Evolutionary conservation across 176 grass and related monocot species (phyloP).

Genomic region (Musa acuminata): DNA sequence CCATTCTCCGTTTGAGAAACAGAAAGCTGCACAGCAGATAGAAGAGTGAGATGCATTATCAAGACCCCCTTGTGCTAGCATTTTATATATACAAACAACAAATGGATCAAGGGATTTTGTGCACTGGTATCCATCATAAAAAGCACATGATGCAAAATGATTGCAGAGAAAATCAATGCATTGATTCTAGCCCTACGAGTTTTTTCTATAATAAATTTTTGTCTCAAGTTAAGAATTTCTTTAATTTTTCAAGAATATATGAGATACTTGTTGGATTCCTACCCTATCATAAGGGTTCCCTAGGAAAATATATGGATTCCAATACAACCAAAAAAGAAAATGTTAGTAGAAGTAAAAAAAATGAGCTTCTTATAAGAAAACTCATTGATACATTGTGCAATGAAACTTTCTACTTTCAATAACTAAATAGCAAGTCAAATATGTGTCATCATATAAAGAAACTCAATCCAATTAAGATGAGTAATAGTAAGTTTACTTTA

Average conservation of each 20-base stretch:
- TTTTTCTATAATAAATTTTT: background rate
- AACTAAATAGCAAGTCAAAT: background rate
- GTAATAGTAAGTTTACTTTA: too few relatives aligned
- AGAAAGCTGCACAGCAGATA: slow-evolving; percentile 44
- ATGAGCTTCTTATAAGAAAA: background rate
- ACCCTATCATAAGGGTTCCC: too few relatives aligned
- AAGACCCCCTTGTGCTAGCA: slow-evolving; percentile 14
- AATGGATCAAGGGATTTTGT: background rate
- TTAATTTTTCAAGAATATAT: too few relatives aligned
- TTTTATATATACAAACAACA: background rate
- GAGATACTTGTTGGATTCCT: too few relatives aligned
- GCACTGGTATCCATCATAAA: background rate
- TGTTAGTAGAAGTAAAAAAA: too few relatives aligned
- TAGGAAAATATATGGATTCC: too few relatives aligned
- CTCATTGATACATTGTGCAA: background rate
- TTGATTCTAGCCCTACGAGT: background rate
- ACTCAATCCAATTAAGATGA: background rate
- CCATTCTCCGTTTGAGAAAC: slow-evolving; percentile 54
- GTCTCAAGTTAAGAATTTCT: background rate
- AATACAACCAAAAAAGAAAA: too few relatives aligned
- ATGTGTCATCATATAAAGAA: background rate
- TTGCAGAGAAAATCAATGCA: background rate
- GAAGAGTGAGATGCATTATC: slow-evolving; percentile 16
- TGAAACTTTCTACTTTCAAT: background rate
- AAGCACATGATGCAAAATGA: background rate